These are phyloP conservation scores for Candida boleticola DNA, from an alignment of 805 yeast genomes.

Conservation along the genomic window DNA sequence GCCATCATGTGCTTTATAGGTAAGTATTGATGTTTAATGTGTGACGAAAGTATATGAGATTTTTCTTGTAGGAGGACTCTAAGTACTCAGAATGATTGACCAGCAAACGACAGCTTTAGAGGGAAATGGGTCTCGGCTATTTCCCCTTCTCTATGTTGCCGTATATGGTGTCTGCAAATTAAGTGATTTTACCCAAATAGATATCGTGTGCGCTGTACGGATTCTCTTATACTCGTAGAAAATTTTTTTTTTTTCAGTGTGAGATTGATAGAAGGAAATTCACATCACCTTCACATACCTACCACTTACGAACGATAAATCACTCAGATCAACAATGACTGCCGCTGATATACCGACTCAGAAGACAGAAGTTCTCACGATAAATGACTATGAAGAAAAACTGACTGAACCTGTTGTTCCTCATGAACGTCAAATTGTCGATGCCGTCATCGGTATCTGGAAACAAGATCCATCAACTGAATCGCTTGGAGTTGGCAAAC, in stretches of 20 bases:
- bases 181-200: no score
- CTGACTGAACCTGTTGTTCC: constrained; percentile 41
- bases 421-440: constrained; percentile 56
- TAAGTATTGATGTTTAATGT: no score
- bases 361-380: constrained; percentile 34
- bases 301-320: neutral
- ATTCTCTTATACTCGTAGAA: no score
- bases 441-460: constrained; percentile 65
- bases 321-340: constrained; percentile 1
- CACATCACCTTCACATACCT: neutral
- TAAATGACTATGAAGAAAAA: constrained; percentile 30
- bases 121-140: no score
- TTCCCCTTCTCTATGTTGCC: no score
- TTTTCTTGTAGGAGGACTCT: no score
- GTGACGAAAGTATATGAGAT: no score
- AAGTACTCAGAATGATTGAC: no score
- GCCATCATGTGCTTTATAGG: neutral
- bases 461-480: constrained; percentile 64
- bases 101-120: no score
- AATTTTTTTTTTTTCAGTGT: no score
- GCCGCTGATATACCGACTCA: constrained; percentile 1
- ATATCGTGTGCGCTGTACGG: no score
- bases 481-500: constrained; percentile 50
- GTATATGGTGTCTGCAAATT: no score
- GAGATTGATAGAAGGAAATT: neutral